Evolutionary conservation across 116 monocot genomes (phyloP).

Genomic region (Cymodocea nodosa): DNA sequence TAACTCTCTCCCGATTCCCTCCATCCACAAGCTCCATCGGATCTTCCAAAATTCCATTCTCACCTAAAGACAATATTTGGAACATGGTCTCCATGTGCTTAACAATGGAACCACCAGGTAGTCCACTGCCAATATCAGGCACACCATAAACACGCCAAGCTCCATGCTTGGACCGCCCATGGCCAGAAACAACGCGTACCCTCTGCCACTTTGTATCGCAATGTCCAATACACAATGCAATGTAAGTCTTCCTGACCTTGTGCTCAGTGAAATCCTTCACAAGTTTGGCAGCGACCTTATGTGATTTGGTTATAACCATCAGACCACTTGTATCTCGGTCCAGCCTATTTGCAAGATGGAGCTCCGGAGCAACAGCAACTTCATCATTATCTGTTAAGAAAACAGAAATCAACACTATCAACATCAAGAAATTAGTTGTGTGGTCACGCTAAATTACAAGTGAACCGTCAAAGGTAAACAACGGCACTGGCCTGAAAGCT

Average conservation of each 20-base stretch:
- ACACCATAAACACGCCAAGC: slow-evolving; percentile 77
- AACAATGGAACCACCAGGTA: slow-evolving; percentile 77
- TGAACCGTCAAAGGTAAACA: no score
- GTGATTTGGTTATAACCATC: slow-evolving; percentile 76
- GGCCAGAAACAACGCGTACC: slow-evolving; percentile 55
- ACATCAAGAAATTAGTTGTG: not conserved
- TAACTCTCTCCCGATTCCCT: slow-evolving; percentile 6
- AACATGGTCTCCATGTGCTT: slow-evolving; percentile 62
- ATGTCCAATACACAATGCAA: slow-evolving; percentile 41
- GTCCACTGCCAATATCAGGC: slow-evolving; percentile 38
- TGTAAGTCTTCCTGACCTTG: slow-evolving; percentile 65
- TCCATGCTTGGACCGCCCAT: slow-evolving; percentile 76
- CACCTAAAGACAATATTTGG: slow-evolving; percentile 38
- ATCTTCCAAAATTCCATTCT: slow-evolving; percentile 16
- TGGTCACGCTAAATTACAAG: no score
- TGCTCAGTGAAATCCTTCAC: slow-evolving; percentile 77
- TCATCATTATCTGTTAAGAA: slow-evolving; percentile 5
- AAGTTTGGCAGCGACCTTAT: slow-evolving; percentile 51
- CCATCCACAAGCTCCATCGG: slow-evolving; percentile 9
- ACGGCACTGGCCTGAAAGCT: no score
- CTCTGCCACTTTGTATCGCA: slow-evolving; percentile 31
- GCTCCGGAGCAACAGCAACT: slow-evolving; percentile 15
- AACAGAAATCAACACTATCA: not conserved
- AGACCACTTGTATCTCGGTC: slow-evolving; percentile 91
- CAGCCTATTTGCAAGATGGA: slow-evolving; percentile 82